Base-by-base conservation (phyloP, 805 yeast species). In the Hanseniaspora vineae region DNA sequence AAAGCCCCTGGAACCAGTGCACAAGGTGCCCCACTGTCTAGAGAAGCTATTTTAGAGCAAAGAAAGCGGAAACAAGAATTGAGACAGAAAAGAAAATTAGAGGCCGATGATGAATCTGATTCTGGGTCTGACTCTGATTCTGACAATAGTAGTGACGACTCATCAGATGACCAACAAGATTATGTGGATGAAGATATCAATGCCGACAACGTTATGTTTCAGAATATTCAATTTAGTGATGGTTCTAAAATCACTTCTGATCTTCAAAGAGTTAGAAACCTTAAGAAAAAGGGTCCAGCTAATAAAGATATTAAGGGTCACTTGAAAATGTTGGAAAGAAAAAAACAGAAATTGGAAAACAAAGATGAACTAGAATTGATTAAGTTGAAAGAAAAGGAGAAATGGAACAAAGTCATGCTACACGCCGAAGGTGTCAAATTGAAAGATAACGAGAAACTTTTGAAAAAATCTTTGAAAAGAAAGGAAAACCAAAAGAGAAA, bases 351-450 rank as follows among this genome's bases (percentile, higher is more conserved):
- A 58, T 55, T 85, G 19, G 75, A 74, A 13, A 58, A 66, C 35
- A 65, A 87, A 59, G 81, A 80, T 50, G 86, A 78, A 42, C 76
- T 80, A 42, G 81, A 79, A 58, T 72, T 72, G 48, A 61, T 66
- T 31, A 73, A 76, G 51, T 65, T 73, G 15, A 75, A 75, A 49
- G 87, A 84, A 51, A 86, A 88, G 58, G 80, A 78, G 35, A 78
- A 80, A 58, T 92, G 99, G 99, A 78, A 76, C 55, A 76, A 77
- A 56, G 86, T 92, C 11, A 70, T 90, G 67, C 74, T 83, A 31
- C 89, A 82, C 59, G 87, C 94, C 8, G 95, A 88, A 64, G 98
- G 98, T 45, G 66, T 78, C 29, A 90, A 87, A 63, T 70, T 90
- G 43, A 84, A 83, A 56, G 96, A 92, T 65, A 94, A 90, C 64